Evolutionary conservation across 306 rosid genomes (phyloP).

Genomic region (Abrus precatorius): DNA sequence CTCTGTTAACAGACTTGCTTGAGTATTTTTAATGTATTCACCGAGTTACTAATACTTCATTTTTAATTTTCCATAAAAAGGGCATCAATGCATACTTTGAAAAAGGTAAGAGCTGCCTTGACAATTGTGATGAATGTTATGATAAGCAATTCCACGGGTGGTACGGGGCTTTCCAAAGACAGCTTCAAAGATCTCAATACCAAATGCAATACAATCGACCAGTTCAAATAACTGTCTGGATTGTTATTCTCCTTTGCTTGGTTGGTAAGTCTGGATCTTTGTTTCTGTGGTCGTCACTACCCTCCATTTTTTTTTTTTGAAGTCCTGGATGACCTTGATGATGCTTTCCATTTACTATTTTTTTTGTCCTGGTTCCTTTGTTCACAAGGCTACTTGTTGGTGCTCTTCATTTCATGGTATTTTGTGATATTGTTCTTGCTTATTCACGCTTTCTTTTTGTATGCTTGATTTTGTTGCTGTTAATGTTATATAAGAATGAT

Average conservation of each 20-base stretch:
- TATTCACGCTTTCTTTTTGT: background rate
- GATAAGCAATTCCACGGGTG: constrained; percentile 89
- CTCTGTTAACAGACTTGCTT: background rate
- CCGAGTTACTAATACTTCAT: constrained; percentile 24
- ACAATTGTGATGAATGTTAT: constrained; percentile 71
- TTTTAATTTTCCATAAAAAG: constrained; percentile 45
- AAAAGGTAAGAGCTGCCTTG: constrained; percentile 74
- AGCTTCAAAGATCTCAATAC: constrained; percentile 91
- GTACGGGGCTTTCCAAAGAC: constrained; percentile 89
- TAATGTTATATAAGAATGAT: constrained; percentile 25
- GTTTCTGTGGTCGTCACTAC: background rate
- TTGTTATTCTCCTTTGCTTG: constrained; percentile 71
- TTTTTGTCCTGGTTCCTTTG: background rate
- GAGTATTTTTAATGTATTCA: background rate
- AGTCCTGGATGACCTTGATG: background rate
- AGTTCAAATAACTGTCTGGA: constrained; percentile 67
- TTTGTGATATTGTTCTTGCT: constrained; percentile 16
- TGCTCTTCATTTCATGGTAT: background rate
- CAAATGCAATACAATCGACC: constrained; percentile 86
- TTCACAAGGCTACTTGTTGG: constrained; percentile 9
- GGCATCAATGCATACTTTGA: constrained; percentile 62
- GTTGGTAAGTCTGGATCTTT: constrained; percentile 70
- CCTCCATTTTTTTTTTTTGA: background rate
- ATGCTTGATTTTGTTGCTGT: constrained; percentile 25
- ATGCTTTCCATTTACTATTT: background rate